Conservation (phyloP, 768 basidiomycete genomes). For the Sporobolomyces roseus region DNA sequence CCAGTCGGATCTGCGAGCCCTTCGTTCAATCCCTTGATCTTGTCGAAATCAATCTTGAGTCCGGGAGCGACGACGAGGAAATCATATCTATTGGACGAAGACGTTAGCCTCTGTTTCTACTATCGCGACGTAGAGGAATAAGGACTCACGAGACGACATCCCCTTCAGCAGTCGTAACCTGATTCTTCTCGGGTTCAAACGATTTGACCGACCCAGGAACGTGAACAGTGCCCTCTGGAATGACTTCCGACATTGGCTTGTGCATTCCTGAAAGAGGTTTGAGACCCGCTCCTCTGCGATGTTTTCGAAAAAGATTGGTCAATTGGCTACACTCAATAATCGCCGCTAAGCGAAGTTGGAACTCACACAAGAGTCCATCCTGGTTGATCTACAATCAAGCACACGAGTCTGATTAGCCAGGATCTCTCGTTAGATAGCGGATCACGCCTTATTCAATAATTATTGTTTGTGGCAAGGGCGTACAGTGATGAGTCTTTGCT, state of each 20-base stretch:
- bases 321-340: not conserved
- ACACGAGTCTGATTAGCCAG: not conserved
- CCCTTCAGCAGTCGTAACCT: slow-evolving; percentile 68
- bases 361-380: slow-evolving; percentile 65
- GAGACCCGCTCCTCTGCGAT: slow-evolving; percentile 83
- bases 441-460: slow-evolving; percentile 8
- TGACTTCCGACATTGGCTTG: slow-evolving; percentile 62
- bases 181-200: slow-evolving; percentile 72
- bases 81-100: slow-evolving; percentile 62
- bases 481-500: slow-evolving; percentile 78
- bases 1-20: slow-evolving; percentile 73
- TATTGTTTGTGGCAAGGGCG: slow-evolving; percentile 43
- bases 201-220: slow-evolving; percentile 58
- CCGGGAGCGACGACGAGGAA: slow-evolving; percentile 83
- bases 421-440: not conserved
- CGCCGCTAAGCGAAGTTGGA: not conserved
- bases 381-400: slow-evolving; percentile 57
- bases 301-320: no score
- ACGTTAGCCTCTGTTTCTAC: not conserved
- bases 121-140: not conserved
- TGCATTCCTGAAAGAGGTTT: slow-evolving; percentile 61
- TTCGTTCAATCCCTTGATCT: slow-evolving; percentile 65
- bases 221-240: slow-evolving; percentile 70
- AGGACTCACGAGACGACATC: slow-evolving; percentile 50
- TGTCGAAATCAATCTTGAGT: slow-evolving; percentile 77